A percentile compares a stretch with the other conserved stretches of the same genome.
phyloP scores from a whole-genome alignment of 2,329 filamentous ascomycete species.

The Thermochaetoides dissita region DNA sequence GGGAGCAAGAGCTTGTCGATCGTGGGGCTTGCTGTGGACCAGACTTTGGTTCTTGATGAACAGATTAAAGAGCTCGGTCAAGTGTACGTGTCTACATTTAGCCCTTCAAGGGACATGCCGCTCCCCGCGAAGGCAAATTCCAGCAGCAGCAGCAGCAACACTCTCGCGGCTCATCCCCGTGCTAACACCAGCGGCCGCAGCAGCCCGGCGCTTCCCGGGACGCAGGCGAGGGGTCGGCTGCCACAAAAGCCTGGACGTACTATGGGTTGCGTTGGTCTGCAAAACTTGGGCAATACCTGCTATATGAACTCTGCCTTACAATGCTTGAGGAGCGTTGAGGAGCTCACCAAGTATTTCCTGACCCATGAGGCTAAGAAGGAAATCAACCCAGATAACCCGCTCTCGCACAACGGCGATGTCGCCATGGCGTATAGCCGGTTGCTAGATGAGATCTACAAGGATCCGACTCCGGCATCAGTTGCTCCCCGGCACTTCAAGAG shows the following conservation, averaged over 20 bases:
- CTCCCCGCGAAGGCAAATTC: constrained; percentile 14
- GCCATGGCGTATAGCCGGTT: constrained; percentile 72
- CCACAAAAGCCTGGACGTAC: constrained; percentile 57
- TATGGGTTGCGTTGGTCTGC: constrained; percentile 66
- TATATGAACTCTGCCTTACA: constrained; percentile 99
- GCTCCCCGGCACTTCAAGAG: constrained; percentile 71
- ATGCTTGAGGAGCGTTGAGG: constrained; percentile 84
- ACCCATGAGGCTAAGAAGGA: constrained; percentile 60
- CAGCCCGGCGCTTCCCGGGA: constrained; percentile 47
- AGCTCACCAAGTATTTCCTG: constrained; percentile 85
- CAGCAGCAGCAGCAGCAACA: constrained; percentile 21
- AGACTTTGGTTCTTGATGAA: constrained; percentile 75
- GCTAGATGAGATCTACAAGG: constrained; percentile 64
- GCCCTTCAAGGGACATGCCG: constrained; percentile 21
- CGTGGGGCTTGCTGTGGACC: constrained; percentile 55
- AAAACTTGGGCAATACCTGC: constrained; percentile 91
- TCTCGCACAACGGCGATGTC: constrained; percentile 74
- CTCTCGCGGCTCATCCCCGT: constrained; percentile 22
- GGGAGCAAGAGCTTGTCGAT: constrained; percentile 52
- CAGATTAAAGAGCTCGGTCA: constrained; percentile 41
- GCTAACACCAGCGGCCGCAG: constrained; percentile 50
- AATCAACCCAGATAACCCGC: constrained; percentile 70
- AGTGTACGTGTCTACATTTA: constrained; percentile 38
- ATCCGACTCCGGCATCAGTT: constrained; percentile 51
- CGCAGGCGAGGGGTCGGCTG: constrained; percentile 57